Percentiles rank a stretch among this genome's conserved stretches.
Conservation (phyloP, 2,329 filamentous ascomycete species). For the Penicillium polonicum region DNA sequence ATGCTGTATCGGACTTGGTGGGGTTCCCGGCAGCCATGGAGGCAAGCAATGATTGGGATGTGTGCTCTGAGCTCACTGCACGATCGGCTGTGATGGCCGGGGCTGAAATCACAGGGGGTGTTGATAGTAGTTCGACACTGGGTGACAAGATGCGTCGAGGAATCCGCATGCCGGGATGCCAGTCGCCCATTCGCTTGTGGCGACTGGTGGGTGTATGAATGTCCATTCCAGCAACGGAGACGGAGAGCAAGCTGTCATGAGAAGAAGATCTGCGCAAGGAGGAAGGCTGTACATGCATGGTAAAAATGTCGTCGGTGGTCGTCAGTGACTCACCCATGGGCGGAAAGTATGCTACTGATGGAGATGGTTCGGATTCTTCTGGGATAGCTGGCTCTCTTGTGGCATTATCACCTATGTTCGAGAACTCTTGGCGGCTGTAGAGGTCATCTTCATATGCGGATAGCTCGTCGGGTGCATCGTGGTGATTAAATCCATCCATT, state of each 20-base stretch:
- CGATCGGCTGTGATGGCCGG: slow-evolving; percentile 38
- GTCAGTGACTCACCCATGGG: slow-evolving; percentile 12
- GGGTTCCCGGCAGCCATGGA: slow-evolving; percentile 34
- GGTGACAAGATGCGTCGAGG: slow-evolving; percentile 50
- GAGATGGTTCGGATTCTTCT: slow-evolving; percentile 40
- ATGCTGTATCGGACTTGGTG: slow-evolving; percentile 23
- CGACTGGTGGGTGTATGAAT: slow-evolving; percentile 77
- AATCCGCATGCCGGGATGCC: slow-evolving; percentile 48
- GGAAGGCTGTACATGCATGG: slow-evolving; percentile 32
- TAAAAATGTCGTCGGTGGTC: slow-evolving; percentile 25
- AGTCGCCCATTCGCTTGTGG: slow-evolving; percentile 70
- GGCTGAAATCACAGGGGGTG: slow-evolving; percentile 39
- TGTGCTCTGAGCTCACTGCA: slow-evolving; percentile 25
- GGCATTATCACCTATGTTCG: slow-evolving; percentile 18
- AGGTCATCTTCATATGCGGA: slow-evolving; percentile 23
- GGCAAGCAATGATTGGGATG: slow-evolving; percentile 37
- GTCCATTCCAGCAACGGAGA: slow-evolving; percentile 83
- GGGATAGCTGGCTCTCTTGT: slow-evolving; percentile 37
- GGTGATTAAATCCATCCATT: slow-evolving; percentile 20
- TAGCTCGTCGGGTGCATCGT: slow-evolving; percentile 13
- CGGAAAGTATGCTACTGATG: slow-evolving; percentile 19
- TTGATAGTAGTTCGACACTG: slow-evolving; percentile 42
- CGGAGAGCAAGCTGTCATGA: slow-evolving; percentile 85
- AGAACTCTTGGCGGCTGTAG: slow-evolving; percentile 13
- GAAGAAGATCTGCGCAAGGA: slow-evolving; percentile 67